Evolutionary conservation across 176 grass and related monocot genomes (phyloP).

Genomic region (Ensete ventricosum): DNA sequence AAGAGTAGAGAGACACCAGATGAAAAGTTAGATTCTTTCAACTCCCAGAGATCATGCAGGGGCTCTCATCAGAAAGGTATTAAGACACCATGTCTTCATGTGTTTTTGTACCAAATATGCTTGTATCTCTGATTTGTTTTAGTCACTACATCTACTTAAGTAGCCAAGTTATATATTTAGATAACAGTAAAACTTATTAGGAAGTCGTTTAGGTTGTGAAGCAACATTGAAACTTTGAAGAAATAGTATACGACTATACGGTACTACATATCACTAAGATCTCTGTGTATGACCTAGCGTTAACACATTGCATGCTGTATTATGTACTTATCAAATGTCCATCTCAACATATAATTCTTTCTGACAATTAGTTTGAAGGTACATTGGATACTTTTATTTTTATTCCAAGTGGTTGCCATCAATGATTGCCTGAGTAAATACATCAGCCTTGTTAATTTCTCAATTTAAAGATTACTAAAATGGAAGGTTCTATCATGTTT

Average conservation of each 20-base stretch:
- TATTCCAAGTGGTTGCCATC: too few species aligned
- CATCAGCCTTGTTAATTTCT: too few species aligned
- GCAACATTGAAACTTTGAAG: neutral
- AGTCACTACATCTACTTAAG: neutral
- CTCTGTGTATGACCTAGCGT: neutral
- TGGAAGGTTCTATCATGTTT: too few species aligned
- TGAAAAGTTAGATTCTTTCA: conserved; percentile 14
- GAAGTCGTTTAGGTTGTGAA: neutral
- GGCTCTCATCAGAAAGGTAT: conserved; percentile 46
- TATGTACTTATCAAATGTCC: neutral
- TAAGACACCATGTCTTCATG: conserved; percentile 14
- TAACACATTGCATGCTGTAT: neutral
- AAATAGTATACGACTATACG: neutral
- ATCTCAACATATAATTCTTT: too few species aligned
- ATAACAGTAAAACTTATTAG: neutral
- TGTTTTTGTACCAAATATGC: neutral
- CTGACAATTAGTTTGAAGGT: too few species aligned
- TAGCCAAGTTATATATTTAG: neutral
- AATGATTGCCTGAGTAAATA: too few species aligned
- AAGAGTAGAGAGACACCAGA: conserved; percentile 21
- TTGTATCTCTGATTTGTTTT: too few species aligned
- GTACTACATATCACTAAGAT: neutral
- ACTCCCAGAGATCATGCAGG: conserved; percentile 23
- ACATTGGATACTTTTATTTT: too few species aligned
- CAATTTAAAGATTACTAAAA: too few species aligned